phyloP scores from a whole-genome alignment of 805 yeast genomes.

The Zygosaccharomyces siamensis region DNA sequence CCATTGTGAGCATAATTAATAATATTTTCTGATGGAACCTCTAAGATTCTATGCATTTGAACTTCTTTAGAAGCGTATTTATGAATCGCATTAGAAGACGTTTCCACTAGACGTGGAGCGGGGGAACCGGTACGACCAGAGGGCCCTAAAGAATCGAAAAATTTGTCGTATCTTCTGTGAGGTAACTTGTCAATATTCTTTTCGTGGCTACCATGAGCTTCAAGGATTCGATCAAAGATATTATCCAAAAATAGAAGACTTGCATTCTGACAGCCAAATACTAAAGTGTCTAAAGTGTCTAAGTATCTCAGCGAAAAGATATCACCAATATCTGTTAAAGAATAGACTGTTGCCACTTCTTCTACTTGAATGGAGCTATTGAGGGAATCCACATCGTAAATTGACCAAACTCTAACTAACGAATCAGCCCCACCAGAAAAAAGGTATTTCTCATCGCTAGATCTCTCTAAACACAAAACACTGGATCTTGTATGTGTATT shows the following conservation, averaged over 20 bases:
- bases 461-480: slow-evolving; percentile 63
- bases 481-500: slow-evolving; percentile 33
- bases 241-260: slow-evolving; percentile 66
- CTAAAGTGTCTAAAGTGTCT: slow-evolving; percentile 52
- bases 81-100: slow-evolving; percentile 9
- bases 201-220: slow-evolving; percentile 12
- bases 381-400: slow-evolving; percentile 32
- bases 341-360: slow-evolving; percentile 70
- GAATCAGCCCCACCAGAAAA: slow-evolving; percentile 92
- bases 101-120: slow-evolving; percentile 12
- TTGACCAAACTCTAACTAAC: slow-evolving; percentile 78
- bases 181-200: slow-evolving; percentile 43
- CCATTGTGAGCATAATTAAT: slow-evolving; percentile 88
- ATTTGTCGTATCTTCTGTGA: slow-evolving; percentile 68
- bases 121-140: slow-evolving; percentile 47
- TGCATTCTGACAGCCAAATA: slow-evolving; percentile 91
- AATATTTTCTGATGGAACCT: slow-evolving; percentile 62
- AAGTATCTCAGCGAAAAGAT: slow-evolving; percentile 79
- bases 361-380: slow-evolving; percentile 23
- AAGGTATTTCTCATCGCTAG: slow-evolving; percentile 49
- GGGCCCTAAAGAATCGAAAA: slow-evolving; percentile 88
- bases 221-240: slow-evolving; percentile 23
- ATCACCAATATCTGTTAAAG: slow-evolving; percentile 87
- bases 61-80: slow-evolving; percentile 8
- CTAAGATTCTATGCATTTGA: slow-evolving; percentile 41